phyloP scores from a whole-genome alignment of 257 asterid genomes.

The Echites panduratus region DNA sequence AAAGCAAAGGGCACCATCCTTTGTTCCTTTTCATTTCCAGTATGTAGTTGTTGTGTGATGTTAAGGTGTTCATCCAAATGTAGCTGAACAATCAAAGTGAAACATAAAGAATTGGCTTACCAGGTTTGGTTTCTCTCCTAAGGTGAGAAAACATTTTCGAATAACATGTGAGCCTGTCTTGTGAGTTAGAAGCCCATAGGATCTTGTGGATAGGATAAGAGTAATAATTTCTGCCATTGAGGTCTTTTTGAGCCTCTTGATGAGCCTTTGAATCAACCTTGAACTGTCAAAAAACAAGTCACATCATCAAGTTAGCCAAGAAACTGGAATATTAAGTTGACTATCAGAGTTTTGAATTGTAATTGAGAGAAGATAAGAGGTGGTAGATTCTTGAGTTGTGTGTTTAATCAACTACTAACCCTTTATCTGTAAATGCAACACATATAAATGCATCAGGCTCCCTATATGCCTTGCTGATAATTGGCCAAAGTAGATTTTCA shows the following conservation, averaged over 20 bases:
- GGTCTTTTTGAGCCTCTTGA: conserved; percentile 11
- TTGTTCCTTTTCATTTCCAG: too few relatives aligned
- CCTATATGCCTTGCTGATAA: neutral
- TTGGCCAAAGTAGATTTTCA: neutral
- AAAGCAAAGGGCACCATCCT: too few relatives aligned
- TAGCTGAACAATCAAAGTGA: neutral
- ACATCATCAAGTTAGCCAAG: neutral
- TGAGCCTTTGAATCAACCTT: conserved; percentile 12
- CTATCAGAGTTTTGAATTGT: neutral
- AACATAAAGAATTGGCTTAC: neutral
- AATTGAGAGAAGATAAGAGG: neutral
- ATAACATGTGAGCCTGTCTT: conserved; percentile 4
- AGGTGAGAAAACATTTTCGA: conserved; percentile 2
- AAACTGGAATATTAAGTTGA: neutral
- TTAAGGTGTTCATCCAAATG: too few relatives aligned
- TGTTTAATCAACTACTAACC: conserved; percentile 1
- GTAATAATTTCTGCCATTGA: neutral
- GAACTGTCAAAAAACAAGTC: conserved; percentile 6
- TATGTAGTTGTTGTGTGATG: too few relatives aligned
- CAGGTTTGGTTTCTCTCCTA: conserved; percentile 5
- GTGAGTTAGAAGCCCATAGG: conserved; percentile 5
- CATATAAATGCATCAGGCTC: neutral
- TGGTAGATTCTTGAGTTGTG: neutral
- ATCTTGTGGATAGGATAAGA: neutral
- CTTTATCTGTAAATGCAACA: neutral